Percentiles rank a stretch among this genome's conserved stretches.
phyloP scores from a whole-genome alignment of 1,139 yeast genomes.

The Hyphopichia burtonii region DNA sequence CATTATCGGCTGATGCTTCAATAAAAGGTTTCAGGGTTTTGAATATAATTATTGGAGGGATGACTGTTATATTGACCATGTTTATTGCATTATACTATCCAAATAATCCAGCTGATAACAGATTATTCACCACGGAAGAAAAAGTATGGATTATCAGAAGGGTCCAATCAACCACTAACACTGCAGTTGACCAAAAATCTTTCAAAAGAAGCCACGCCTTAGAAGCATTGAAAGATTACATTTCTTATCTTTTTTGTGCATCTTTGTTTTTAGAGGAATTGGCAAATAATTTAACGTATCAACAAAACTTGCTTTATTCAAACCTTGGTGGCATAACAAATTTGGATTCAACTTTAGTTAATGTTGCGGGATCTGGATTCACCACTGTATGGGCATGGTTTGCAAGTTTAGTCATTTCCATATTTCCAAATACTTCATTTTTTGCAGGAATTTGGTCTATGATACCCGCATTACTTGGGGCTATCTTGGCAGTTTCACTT shows the following conservation, averaged over 20 bases:
- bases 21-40: constrained; percentile 38
- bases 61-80: constrained; percentile 32
- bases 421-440: constrained; percentile 16
- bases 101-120: constrained; percentile 41
- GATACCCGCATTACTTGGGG: constrained; percentile 44
- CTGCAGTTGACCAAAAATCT: constrained; percentile 44
- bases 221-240: constrained; percentile 47
- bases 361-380: constrained; percentile 52
- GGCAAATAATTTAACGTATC: constrained; percentile 49
- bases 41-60: constrained; percentile 42
- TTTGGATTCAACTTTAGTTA: constrained; percentile 48
- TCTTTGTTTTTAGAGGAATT: constrained; percentile 41
- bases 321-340: constrained; percentile 41
- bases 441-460: constrained; percentile 22
- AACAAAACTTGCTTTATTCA: constrained; percentile 42
- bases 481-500: constrained; percentile 42
- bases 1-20: constrained; percentile 22
- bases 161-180: constrained; percentile 35
- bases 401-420: constrained; percentile 23
- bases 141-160: constrained; percentile 46
- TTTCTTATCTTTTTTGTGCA: constrained; percentile 43
- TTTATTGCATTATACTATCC: constrained; percentile 36
- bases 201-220: constrained; percentile 42
- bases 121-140: constrained; percentile 35
- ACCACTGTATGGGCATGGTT: constrained; percentile 31